These are phyloP conservation scores for Nothopassalora personata DNA, from an alignment of 2,329 filamentous ascomycete genomes.

Conservation along the genomic window DNA sequence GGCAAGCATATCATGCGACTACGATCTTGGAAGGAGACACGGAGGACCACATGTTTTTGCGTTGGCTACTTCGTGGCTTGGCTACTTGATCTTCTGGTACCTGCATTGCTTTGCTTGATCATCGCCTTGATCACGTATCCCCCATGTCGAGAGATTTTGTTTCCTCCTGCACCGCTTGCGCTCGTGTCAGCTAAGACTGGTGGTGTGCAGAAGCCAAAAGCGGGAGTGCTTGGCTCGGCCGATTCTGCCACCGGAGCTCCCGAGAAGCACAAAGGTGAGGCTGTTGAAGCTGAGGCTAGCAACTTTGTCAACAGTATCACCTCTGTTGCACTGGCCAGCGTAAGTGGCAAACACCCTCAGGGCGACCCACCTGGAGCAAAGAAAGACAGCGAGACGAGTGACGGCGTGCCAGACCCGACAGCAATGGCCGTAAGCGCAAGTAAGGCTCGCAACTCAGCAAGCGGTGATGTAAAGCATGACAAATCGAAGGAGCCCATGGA, in stretches of 20 bases:
- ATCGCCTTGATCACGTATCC: constrained; percentile 64
- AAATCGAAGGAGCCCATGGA: constrained; percentile 76
- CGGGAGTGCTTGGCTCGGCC: constrained; percentile 68
- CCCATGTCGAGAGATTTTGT: constrained; percentile 56
- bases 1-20: constrained; percentile 71
- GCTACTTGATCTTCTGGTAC: constrained; percentile 65
- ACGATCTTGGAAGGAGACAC: constrained; percentile 71
- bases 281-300: constrained; percentile 74
- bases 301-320: constrained; percentile 73
- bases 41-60: constrained; percentile 63
- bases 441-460: constrained; percentile 49
- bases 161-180: constrained; percentile 71
- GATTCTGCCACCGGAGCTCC: constrained; percentile 76
- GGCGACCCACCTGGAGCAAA: constrained; percentile 53
- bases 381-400: constrained; percentile 36
- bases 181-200: constrained; percentile 66
- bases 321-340: constrained; percentile 66
- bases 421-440: constrained; percentile 50
- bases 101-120: constrained; percentile 53
- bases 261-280: constrained; percentile 77
- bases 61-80: constrained; percentile 61
- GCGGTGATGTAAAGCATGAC: constrained; percentile 56
- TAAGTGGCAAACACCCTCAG: constrained; percentile 70
- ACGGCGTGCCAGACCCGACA: constrained; percentile 57
- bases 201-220: constrained; percentile 69